Conservation (phyloP, 306 rosid genomes). For the Cucumis melo region DNA sequence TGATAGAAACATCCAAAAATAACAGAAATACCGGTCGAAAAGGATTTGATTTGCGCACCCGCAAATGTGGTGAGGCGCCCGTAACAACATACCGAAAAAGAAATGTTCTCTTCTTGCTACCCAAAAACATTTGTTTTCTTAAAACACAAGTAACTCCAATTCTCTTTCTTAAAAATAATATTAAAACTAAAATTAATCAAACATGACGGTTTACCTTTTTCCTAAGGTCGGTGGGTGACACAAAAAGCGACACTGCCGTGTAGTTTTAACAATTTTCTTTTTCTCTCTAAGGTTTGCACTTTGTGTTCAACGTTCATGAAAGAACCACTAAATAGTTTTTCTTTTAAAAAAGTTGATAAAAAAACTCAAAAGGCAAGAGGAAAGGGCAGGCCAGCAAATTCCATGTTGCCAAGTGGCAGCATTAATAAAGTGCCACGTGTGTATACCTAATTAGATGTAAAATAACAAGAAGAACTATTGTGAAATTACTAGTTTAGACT, state of each 20-base stretch:
- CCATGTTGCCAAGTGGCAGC: background rate
- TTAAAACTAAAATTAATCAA: background rate
- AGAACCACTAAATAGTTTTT: too few relatives aligned
- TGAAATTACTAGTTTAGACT: background rate
- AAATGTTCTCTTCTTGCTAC: too few relatives aligned
- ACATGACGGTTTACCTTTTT: background rate
- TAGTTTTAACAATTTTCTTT: background rate
- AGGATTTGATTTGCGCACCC: background rate
- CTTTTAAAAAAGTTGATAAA: background rate
- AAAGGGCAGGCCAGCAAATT: background rate
- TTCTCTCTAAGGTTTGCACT: background rate
- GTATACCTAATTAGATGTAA: background rate
- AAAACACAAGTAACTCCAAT: background rate
- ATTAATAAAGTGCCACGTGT: background rate
- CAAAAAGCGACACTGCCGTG: background rate
- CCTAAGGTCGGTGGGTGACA: constrained; percentile 8
- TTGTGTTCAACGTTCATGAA: background rate
- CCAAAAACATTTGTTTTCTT: background rate
- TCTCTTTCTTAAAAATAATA: background rate
- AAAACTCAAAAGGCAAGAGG: background rate
- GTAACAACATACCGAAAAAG: background rate
- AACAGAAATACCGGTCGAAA: background rate
- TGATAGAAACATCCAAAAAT: background rate
- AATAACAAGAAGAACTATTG: background rate
- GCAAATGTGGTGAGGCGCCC: background rate